Evolutionary conservation across 1,284 basidiomycete species (phyloP), one percentile per base, ranked within the genome.

Genomic region (Tylopilus sp.): DNA sequence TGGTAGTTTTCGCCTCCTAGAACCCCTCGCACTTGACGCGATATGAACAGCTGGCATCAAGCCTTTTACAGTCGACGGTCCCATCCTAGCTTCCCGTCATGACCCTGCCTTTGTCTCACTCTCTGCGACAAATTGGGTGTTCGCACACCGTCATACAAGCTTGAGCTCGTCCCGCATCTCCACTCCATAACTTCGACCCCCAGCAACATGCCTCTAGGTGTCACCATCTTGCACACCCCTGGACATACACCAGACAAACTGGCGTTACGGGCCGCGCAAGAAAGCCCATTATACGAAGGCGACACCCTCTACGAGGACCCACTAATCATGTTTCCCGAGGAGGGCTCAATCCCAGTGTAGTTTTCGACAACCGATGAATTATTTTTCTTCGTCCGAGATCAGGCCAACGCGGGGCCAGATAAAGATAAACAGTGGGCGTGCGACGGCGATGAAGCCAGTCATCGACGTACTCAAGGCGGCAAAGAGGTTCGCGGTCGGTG

Each of bases 241-340:
- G 78, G 78, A 16, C 79, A 81, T 49, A 79, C 75, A 0, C 80
- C 78, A 5, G 79, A 81, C 60, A 73, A 79, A 53, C 60, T 79
- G 16, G 77, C 77, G 1, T 46, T 78, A 6, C 81, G 77, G 66
- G 75, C 80, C 44, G 63, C 59, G 12, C 57, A 54, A 4, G 77
- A 80, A 44, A 61, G 61, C 45, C 76, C 79, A 74, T 64, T 79
- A 0, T 79, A 78, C 41, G 76, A 78, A 15, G 78, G 79, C 3
- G 78, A 82, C 52, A 74, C 76, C 28, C 59, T 23, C 33, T 81
- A 82, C 50, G 78, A 81, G 54, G 62, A 71, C 51, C 76, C 73
- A 31, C 72, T 68, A 4, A 79, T 79, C 56, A 74, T 80, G 55
- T 79, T 81, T 57, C 74, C 77, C 0, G 70, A 65, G 21, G 73